Evolutionary conservation across 371 early-diverging fungal genomes (phyloP), one percentile per base, ranked within the genome.

Genomic region (Haplosporangium sp.): DNA sequence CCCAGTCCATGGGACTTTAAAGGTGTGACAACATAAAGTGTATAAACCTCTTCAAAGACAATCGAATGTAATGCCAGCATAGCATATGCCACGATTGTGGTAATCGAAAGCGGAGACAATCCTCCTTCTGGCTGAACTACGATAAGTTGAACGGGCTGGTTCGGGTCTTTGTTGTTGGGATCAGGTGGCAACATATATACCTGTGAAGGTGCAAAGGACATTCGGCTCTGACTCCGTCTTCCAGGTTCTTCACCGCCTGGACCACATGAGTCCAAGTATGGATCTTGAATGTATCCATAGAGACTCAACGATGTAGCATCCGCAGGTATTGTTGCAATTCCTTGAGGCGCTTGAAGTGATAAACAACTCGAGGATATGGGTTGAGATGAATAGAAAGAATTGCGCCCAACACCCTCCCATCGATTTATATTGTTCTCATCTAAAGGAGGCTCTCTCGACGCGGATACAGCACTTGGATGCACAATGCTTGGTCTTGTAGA

Each of bases 11-110:
- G 86, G 4, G 72, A 75, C 9, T 47, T 37, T n/a, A 78, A 27
- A 3, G 75, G 75, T 3, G 84, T 79, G 2, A 83, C 84, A 0
- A 76, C 81, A 47, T 67, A 83, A n/a, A 83, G 66, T 4, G 81
- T 76, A 57, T 92, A 91, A 0, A 93, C 84, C 78, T 94, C 94
- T 53, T 96, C 95, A 64, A 92, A 88, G 34, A 95, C 85, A 62
- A 94, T 92, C 8, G 89, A 84, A 58, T 92, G 91, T n/a, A 95
- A 86, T 5, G 90, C 85, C 67, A 93, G 84, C 34, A 87, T 45
- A 77, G 86, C 68, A 57, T 88, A 87, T 5, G 81, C 77, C 27
- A 85, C 27, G 56, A 88, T 87, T 15, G 82, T 65, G 38, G 76
- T 68, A 39, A 79, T 56, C 2, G 88, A 85, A 4, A 77, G 47